These are phyloP conservation scores for Besnoitia besnoiti DNA, from an alignment of 169 alveolate genomes.

Conservation along the genomic window DNA sequence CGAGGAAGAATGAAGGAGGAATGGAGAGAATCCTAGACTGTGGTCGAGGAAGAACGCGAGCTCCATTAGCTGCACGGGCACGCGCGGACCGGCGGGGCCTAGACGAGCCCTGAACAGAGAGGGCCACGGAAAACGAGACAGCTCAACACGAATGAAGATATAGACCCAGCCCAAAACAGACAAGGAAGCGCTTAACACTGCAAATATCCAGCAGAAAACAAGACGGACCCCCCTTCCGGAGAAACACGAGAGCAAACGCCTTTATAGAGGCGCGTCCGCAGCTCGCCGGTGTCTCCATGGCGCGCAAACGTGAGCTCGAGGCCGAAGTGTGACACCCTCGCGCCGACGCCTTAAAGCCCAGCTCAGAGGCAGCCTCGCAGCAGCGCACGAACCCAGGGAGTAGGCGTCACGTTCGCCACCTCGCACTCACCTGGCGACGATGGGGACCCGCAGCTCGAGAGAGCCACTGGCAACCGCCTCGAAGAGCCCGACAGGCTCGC, in stretches of 20 bases:
- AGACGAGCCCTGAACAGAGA: background rate
- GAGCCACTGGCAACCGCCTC: background rate
- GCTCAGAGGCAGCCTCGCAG: background rate
- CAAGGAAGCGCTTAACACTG: too few relatives aligned
- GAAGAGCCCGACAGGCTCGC: background rate
- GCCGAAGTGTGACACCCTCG: background rate
- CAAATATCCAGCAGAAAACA: too few relatives aligned
- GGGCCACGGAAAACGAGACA: background rate
- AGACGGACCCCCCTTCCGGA: too few relatives aligned
- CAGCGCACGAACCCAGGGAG: too few relatives aligned
- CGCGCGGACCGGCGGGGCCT: background rate
- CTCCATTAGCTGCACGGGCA: background rate
- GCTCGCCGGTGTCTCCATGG: background rate
- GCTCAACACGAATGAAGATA: background rate
- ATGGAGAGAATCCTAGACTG: slow-evolving; percentile 5
- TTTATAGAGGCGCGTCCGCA: background rate
- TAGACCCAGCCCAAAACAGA: background rate
- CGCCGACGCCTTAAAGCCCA: background rate
- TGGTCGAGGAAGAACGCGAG: background rate
- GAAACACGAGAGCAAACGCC: too few relatives aligned
- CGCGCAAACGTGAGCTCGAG: background rate
- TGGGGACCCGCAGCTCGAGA: background rate
- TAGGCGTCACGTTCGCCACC: too few relatives aligned
- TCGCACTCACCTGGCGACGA: slow-evolving; percentile 16
- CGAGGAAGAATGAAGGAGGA: background rate